Percentiles rank a stretch among this genome's conserved stretches.
These are phyloP conservation scores for Cyanidium caldarium DNA, from an alignment of 23 red algal genomes.

Conservation along the genomic window DNA sequence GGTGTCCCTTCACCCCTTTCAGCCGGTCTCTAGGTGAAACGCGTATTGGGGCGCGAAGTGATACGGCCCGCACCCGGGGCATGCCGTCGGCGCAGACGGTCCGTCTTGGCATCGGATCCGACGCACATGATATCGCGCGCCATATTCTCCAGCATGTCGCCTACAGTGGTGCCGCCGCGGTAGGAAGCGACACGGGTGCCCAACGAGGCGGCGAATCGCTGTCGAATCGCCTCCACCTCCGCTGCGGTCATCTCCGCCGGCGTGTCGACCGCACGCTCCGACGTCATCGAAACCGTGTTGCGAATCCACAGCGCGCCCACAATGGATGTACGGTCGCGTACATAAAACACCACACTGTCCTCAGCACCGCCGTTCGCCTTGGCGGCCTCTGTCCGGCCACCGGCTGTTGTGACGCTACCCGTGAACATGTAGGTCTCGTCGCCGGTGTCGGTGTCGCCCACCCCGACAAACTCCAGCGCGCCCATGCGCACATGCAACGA, in stretches of 20 bases:
- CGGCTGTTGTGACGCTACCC: no score
- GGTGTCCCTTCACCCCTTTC: no score
- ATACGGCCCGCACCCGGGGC: no score
- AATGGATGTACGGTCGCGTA: background rate
- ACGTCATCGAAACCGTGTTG: background rate
- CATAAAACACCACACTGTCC: background rate
- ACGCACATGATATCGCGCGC: conserved; percentile 1
- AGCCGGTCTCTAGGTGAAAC: no score
- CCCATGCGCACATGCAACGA: background rate
- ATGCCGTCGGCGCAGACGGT: no score
- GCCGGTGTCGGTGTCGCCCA: background rate
- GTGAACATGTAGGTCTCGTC: background rate
- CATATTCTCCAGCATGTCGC: background rate
- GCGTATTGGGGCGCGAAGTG: no score
- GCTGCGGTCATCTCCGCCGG: no score
- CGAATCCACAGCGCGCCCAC: background rate
- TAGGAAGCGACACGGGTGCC: background rate
- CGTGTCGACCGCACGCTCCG: no score
- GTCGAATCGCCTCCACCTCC: no score
- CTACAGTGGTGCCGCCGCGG: background rate
- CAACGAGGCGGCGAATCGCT: background rate
- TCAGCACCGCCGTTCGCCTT: background rate
- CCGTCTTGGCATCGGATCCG: no score
- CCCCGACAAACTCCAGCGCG: background rate
- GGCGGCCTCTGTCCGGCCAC: no score